phyloP scores from a whole-genome alignment of 1,284 basidiomycete species.

The Ganoderma lucidum region DNA sequence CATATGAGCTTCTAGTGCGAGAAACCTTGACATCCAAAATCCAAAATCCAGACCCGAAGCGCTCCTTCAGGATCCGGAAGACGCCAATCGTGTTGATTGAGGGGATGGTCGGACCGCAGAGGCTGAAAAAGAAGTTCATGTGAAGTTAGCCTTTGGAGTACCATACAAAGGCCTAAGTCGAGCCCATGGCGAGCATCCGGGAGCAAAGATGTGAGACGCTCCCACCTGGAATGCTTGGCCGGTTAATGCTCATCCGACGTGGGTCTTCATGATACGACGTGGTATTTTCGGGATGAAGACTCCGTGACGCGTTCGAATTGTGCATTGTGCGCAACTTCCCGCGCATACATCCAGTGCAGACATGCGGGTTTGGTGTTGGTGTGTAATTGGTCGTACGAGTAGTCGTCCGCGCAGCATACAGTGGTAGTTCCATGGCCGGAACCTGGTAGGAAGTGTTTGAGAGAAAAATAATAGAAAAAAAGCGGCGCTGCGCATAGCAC shows the following conservation, averaged over 20 bases:
- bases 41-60: slow-evolving; percentile 7
- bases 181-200: slow-evolving; percentile 1
- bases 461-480: not conserved
- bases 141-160: not conserved
- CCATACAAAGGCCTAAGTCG: not conserved
- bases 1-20: slow-evolving; percentile 8
- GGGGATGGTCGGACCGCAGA: not conserved
- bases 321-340: not conserved
- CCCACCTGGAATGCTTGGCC: not conserved
- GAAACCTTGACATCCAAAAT: slow-evolving; percentile 9
- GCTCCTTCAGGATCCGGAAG: slow-evolving; percentile 7
- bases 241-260: not conserved
- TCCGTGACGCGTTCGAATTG: not conserved
- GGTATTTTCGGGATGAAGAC: not conserved
- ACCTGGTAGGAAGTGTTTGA: not conserved
- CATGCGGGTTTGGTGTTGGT: too few relatives aligned
- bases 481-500: not conserved
- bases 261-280: not conserved
- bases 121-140: not conserved
- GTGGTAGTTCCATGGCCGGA: not conserved
- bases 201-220: not conserved
- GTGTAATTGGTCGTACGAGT: not conserved
- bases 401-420: not conserved
- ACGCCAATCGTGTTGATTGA: not conserved
- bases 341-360: not conserved